Base-by-base conservation (phyloP, 805 yeast genomes). In the Torulaspora gathmanii region DNA sequence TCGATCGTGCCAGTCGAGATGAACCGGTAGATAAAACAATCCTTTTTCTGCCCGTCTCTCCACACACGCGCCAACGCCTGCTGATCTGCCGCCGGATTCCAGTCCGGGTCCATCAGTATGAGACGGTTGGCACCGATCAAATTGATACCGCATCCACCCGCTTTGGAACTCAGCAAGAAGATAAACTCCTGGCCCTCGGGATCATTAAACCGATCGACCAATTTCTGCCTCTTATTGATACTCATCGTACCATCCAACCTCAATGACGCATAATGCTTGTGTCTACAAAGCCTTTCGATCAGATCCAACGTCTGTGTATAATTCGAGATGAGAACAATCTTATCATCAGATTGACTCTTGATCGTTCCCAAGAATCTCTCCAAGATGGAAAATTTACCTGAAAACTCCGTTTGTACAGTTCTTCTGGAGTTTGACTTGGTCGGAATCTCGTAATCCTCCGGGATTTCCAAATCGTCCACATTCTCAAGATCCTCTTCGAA, bases 61-160 rank as follows among this genome's bases (percentile, higher is more conserved):
- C 98, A 93, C 4, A 93, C 96, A 65, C 99, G 78, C 0, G 98
- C 98, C 50, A 93, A 72, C 0, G 98, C 98, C 67, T 91, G 99
- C 63, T 93, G 98, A 61, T 91, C 99, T 1, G 96, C 83, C 0
- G 99, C 98, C 0, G 99, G 99, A 59, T 91, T 91, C 99, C 99
- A 93, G 63, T 93, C 99, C 0, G 85, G 85, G 62, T 93, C 99
- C 60, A 93, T 72, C 38, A 93, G 70, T 16, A 93, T 79, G 50
- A 93, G 71, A 51, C 99, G 74, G 54, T 93, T 93, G 2, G 98
- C 99, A 10, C 99, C 99, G 57, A 93, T 91, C 56, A 93, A 75
- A 63, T 93, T 93, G 58, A 93, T 87, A 68, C 99, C 99, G 72
- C 99, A 93, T 1, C 99, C 99, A 56, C 99, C 99, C 1, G 99